Conservation (phyloP, 768 basidiomycete genomes). For the Mycena alexandri region DNA sequence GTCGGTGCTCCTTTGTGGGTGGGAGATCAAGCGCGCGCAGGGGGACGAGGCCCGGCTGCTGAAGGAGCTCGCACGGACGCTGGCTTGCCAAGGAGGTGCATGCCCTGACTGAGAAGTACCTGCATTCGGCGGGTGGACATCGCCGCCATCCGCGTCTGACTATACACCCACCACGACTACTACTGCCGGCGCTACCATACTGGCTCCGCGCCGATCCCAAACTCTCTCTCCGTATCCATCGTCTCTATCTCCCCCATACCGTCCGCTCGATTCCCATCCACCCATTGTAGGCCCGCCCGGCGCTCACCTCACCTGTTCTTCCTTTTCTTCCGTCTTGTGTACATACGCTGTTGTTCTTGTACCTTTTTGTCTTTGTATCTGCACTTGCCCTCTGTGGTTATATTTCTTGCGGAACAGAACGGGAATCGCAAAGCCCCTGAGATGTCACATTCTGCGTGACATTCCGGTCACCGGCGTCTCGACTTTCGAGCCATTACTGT, state of each 20-base stretch:
- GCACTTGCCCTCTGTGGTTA: constrained; percentile 5
- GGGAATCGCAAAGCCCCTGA: too few species aligned
- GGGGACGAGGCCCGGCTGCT: constrained; percentile 63
- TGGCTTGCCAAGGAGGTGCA: constrained; percentile 90
- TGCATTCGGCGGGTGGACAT: constrained; percentile 46
- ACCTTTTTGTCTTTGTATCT: constrained; percentile 17
- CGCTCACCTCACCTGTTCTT: constrained; percentile 7
- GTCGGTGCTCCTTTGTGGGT: constrained; percentile 90
- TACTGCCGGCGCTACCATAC: too few species aligned
- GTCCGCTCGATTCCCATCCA: neutral
- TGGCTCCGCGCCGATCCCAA: neutral
- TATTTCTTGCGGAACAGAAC: constrained; percentile 1
- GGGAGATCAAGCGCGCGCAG: constrained; percentile 86
- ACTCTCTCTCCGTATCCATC: neutral
- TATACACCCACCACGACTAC: neutral
- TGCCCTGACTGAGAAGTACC: constrained; percentile 87
- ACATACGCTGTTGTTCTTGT: constrained; percentile 30
- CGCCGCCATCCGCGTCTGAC: neutral
- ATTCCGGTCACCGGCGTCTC: too few species aligned
- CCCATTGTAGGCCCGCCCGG: neutral
- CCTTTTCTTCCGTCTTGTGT: constrained; percentile 6
- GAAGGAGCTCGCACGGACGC: constrained; percentile 72
- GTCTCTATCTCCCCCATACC: neutral
- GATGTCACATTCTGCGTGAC: too few species aligned
- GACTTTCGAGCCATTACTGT: too few species aligned